A percentile compares a stretch with the other conserved stretches of the same genome.
Evolutionary conservation across 768 basidiomycete species (phyloP).

Genomic region (Trametes gibbosa): DNA sequence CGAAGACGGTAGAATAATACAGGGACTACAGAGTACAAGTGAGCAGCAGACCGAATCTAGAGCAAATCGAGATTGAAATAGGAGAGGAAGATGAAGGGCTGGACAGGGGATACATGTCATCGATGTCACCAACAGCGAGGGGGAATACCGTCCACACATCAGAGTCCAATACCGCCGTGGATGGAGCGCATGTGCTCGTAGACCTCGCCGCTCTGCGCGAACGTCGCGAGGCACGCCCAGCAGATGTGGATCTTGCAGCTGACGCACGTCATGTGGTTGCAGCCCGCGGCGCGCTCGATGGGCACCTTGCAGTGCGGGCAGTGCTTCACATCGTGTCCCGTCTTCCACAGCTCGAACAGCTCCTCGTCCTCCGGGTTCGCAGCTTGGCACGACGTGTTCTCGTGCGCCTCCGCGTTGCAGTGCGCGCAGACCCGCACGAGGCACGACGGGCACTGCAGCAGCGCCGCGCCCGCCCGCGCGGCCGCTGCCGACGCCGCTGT

Average conservation of each 20-base stretch:
- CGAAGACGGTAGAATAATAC: too few species aligned
- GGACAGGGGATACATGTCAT: background rate
- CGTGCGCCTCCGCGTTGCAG: slow-evolving; percentile 61
- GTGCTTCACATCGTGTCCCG: slow-evolving; percentile 61
- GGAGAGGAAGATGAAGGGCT: background rate
- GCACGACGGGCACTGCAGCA: slow-evolving; percentile 71
- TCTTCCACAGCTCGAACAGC: slow-evolving; percentile 64
- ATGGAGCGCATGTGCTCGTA: slow-evolving; percentile 70
- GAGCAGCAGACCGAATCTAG: background rate
- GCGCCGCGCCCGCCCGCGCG: slow-evolving; percentile 22
- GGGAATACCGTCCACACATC: background rate
- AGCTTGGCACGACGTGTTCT: slow-evolving; percentile 64
- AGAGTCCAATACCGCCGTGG: slow-evolving; percentile 63
- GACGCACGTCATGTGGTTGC: slow-evolving; percentile 81
- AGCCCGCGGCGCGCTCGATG: slow-evolving; percentile 74
- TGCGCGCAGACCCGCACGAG: slow-evolving; percentile 64
- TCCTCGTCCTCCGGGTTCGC: slow-evolving; percentile 49
- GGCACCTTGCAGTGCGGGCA: slow-evolving; percentile 71
- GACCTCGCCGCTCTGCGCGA: slow-evolving; percentile 65
- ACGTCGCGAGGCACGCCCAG: slow-evolving; percentile 76
- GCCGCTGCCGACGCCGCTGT: slow-evolving; percentile 32
- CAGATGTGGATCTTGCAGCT: slow-evolving; percentile 76
- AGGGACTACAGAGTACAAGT: background rate
- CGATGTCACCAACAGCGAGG: background rate
- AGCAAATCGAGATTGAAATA: background rate